Evolutionary conservation across 2,329 filamentous ascomycete genomes (phyloP).

Genomic region (Fusarium goolgardi): DNA sequence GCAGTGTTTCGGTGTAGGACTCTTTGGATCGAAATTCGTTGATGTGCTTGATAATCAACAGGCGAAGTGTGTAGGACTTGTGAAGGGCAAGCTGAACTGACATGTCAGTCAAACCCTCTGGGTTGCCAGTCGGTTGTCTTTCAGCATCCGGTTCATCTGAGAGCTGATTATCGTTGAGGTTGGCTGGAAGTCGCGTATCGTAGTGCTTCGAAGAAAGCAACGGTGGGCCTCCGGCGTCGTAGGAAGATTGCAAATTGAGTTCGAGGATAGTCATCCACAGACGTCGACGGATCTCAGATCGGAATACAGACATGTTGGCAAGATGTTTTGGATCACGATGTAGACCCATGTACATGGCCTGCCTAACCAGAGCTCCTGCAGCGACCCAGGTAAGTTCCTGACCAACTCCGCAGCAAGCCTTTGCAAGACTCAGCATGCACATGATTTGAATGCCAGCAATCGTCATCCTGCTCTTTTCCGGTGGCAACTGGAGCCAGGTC

Average conservation of each 20-base stretch:
- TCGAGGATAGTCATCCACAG: constrained; percentile 69
- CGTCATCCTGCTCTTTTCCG: constrained; percentile 62
- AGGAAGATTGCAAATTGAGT: constrained; percentile 62
- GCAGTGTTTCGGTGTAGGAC: constrained; percentile 61
- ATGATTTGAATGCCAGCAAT: constrained; percentile 63
- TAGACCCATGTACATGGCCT: constrained; percentile 68
- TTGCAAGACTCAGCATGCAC: constrained; percentile 63
- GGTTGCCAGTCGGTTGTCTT: constrained; percentile 12
- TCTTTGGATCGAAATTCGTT: constrained; percentile 59
- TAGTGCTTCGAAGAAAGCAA: constrained; percentile 60
- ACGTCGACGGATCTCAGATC: constrained; percentile 65
- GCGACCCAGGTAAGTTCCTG: constrained; percentile 65
- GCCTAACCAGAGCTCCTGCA: constrained; percentile 62
- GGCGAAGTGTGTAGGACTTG: constrained; percentile 57
- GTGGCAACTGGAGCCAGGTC: constrained; percentile 60
- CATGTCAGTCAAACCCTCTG: constrained; percentile 55
- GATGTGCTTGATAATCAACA: constrained; percentile 58
- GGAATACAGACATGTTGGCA: constrained; percentile 59
- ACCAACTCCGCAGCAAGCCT: constrained; percentile 59
- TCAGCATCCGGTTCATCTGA: constrained; percentile 51
- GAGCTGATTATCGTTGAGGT: constrained; percentile 65
- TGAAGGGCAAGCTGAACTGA: constrained; percentile 62
- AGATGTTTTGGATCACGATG: constrained; percentile 67
- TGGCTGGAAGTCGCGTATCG: constrained; percentile 62
- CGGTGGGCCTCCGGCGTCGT: constrained; percentile 64